These are phyloP conservation scores for Tylopilus plumbeoviolaceoides DNA, from an alignment of 768 basidiomycete species.

Conservation along the genomic window DNA sequence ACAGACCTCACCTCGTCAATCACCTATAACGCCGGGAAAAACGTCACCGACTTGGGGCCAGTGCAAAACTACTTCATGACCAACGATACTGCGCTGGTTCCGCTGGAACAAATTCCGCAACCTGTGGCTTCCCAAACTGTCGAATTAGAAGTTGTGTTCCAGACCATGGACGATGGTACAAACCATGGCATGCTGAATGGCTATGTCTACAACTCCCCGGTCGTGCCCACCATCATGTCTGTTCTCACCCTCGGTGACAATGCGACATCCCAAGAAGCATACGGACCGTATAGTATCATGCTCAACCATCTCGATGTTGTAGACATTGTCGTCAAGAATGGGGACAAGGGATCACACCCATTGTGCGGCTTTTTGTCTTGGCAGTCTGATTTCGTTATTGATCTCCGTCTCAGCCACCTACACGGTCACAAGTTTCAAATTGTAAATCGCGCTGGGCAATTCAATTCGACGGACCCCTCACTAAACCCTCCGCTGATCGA, in stretches of 20 bases:
- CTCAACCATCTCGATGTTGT: slow-evolving; percentile 72
- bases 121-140: slow-evolving; percentile 52
- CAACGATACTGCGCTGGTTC: slow-evolving; percentile 67
- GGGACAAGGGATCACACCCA: slow-evolving; percentile 74
- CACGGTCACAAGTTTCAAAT: slow-evolving; percentile 89
- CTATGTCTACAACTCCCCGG: slow-evolving; percentile 62
- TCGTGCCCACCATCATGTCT: slow-evolving; percentile 76
- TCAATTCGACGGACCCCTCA: slow-evolving; percentile 63
- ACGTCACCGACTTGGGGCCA: slow-evolving; percentile 49
- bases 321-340: slow-evolving; percentile 72
- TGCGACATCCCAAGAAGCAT: slow-evolving; percentile 62
- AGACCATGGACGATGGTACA: slow-evolving; percentile 82
- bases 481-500: slow-evolving; percentile 80
- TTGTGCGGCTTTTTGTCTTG: slow-evolving; percentile 51
- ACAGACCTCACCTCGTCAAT: slow-evolving; percentile 82
- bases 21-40: slow-evolving; percentile 57
- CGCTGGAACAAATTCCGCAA: slow-evolving; percentile 50
- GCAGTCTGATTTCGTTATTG: background rate
- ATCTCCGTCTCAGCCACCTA: slow-evolving; percentile 59
- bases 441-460: slow-evolving; percentile 67
- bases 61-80: slow-evolving; percentile 58
- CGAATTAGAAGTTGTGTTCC: slow-evolving; percentile 71
- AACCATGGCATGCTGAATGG: slow-evolving; percentile 78
- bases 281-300: slow-evolving; percentile 77
- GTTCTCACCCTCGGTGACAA: slow-evolving; percentile 71